These are phyloP conservation scores for Alternaria arbusti DNA, from an alignment of 2,329 filamentous ascomycete genomes.

Conservation along the genomic window DNA sequence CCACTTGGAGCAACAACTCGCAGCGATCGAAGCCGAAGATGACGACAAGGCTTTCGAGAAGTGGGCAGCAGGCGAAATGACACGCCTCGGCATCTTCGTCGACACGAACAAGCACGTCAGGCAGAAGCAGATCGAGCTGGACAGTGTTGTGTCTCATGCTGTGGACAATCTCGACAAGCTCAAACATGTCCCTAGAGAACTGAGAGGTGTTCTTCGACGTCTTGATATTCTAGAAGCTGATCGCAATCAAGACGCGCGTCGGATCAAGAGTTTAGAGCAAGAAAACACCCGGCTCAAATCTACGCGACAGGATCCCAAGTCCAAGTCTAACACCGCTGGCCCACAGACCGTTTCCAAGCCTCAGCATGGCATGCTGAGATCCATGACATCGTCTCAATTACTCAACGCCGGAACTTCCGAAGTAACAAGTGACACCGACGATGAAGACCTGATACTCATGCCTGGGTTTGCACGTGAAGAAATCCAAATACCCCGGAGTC, in stretches of 20 bases:
- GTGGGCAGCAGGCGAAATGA: constrained; percentile 23
- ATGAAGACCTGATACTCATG: constrained; percentile 3
- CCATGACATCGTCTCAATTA: neutral
- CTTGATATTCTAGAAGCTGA: constrained; percentile 20
- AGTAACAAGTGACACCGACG: constrained; percentile 12
- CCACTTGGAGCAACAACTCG: constrained; percentile 27
- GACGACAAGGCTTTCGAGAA: constrained; percentile 27
- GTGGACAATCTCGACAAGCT: constrained; percentile 14
- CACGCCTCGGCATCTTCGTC: constrained; percentile 15
- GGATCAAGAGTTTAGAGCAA: constrained; percentile 14
- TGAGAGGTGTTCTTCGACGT: constrained; percentile 11
- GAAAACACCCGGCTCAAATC: constrained; percentile 11
- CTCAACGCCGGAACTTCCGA: neutral
- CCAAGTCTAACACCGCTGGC: neutral
- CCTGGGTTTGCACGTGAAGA: neutral
- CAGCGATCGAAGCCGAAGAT: constrained; percentile 32
- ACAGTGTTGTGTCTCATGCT: constrained; percentile 12
- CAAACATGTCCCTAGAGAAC: neutral
- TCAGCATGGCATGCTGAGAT: neutral
- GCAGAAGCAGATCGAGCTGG: constrained; percentile 26
- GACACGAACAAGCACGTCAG: constrained; percentile 24
- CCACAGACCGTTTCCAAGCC: neutral
- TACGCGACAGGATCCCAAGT: neutral
- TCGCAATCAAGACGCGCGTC: constrained; percentile 10
- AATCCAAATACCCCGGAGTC: constrained; percentile 10